phyloP scores from a whole-genome alignment of 208 protist species.

The Wallacemonas sp. region DNA sequence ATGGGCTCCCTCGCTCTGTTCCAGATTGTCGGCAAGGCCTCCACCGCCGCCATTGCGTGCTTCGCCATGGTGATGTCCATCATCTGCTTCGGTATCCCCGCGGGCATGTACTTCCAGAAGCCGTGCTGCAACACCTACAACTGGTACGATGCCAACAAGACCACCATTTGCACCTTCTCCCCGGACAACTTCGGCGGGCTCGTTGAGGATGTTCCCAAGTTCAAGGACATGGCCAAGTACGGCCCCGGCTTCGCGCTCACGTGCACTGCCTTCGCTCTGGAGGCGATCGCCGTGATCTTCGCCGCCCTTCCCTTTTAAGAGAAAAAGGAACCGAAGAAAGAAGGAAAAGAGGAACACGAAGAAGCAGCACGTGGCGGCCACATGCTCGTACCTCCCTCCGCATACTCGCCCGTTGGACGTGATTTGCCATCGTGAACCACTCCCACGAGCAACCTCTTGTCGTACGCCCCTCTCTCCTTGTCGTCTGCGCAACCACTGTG shows the following conservation, averaged over 20 bases:
- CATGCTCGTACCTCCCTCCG: too few species aligned
- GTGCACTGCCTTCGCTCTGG: constrained; percentile 45
- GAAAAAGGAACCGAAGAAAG: background rate
- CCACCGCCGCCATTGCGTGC: constrained; percentile 29
- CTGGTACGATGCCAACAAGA: constrained; percentile 25
- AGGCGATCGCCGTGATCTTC: constrained; percentile 43
- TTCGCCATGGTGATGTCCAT: constrained; percentile 33
- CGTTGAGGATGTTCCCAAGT: constrained; percentile 29
- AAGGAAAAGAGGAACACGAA: background rate
- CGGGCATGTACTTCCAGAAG: constrained; percentile 49
- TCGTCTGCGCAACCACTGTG: too few species aligned
- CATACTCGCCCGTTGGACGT: too few species aligned
- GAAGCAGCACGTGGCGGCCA: background rate
- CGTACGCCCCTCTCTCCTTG: too few species aligned
- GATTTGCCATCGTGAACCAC: too few species aligned
- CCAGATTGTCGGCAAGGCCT: constrained; percentile 30
- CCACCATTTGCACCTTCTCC: constrained; percentile 19
- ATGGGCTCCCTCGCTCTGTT: constrained; percentile 27
- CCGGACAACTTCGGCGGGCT: constrained; percentile 18
- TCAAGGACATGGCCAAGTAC: constrained; percentile 47
- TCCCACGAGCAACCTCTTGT: too few species aligned
- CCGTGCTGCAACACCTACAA: constrained; percentile 40
- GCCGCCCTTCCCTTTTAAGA: constrained; percentile 35
- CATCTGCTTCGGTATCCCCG: constrained; percentile 49
- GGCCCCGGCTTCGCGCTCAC: constrained; percentile 45